Base-by-base conservation (phyloP, 768 basidiomycete species). In the Macrocybe gigantea region DNA sequence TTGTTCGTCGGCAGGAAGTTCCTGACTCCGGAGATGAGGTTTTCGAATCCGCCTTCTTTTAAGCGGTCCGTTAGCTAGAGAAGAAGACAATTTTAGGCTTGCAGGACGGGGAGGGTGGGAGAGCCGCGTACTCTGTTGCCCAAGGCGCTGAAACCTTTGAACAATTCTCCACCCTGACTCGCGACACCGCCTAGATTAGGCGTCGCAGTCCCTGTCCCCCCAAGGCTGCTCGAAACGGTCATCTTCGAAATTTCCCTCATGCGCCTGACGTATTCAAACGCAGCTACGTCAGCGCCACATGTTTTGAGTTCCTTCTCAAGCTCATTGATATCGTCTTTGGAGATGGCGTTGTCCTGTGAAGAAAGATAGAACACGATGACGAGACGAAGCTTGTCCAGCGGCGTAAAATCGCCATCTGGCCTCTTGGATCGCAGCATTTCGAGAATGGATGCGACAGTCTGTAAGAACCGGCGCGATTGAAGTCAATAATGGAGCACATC, bases 1-100 rank as follows among this genome's bases (percentile, higher is more conserved):
- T 99, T 95, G 62, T 93, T 91, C 2, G 91, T 86, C 1, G 96
- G 96, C 12, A 99, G 68, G 74, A 99, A 93, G 68, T 96, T 97
- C 64, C 95, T 96, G 58, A 99, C 96, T 35, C 94, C 95, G 0
- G 93, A 94, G 53, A 99, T 90, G 11, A 99, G 74, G 63, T 95
- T 95, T 63, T 98, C 94, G 32, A 98, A 75, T n/a, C 93, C 93
- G 33, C 93, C 90, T 60, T 96, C 95, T 66, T 94, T 90, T 47
- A 98, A 71, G 41, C 91, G 80, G 60, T 93, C 92, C 1, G 93
- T 94, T 40, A 98, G 79, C 93, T 96, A 57, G 30, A 49, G 50
- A 43, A 13, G 12, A 32, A 34, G 33, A 38, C 35, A 40, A 45
- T 48, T 50, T 10, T 38, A 32, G 34, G 34, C 44, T 42, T 30